phyloP scores from a whole-genome alignment of 2,329 filamentous ascomycete species.

The Ophiostoma tasmaniense region DNA sequence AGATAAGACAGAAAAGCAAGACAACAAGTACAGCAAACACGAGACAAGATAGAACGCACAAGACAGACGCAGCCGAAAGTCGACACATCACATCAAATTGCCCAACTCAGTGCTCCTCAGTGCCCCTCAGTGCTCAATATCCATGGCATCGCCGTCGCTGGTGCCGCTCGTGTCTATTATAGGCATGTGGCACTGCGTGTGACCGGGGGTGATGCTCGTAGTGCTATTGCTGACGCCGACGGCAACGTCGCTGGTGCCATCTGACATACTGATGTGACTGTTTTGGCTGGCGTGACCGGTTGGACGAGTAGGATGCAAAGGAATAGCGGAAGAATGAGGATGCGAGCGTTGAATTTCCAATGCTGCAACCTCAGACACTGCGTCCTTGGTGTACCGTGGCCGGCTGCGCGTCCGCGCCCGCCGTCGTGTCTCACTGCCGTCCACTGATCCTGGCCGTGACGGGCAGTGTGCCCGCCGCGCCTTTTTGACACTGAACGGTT shows the following conservation, averaged over 20 bases:
- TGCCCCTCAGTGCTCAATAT: neutral
- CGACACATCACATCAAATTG: neutral
- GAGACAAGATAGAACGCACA: neutral
- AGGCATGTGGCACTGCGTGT: slow-evolving; percentile 8
- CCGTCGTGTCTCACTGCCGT: neutral
- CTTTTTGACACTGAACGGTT: neutral
- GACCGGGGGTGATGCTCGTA: neutral
- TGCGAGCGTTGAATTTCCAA: neutral
- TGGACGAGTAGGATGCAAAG: neutral
- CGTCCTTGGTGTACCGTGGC: slow-evolving; percentile 1
- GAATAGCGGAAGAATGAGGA: neutral
- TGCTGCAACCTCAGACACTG: neutral
- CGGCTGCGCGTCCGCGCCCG: slow-evolving; percentile 15
- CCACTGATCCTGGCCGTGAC: slow-evolving; percentile 12
- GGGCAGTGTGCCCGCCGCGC: slow-evolving; percentile 7
- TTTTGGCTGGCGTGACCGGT: neutral
- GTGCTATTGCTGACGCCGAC: neutral
- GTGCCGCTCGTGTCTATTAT: slow-evolving; percentile 4
- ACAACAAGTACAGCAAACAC: neutral
- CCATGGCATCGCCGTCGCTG: slow-evolving; percentile 12
- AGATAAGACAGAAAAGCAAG: neutral
- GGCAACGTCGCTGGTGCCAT: neutral
- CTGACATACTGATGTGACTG: neutral
- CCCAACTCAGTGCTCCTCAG: neutral
- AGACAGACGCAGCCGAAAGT: neutral